Conservation (phyloP, 2,329 filamentous ascomycete species). For the Trichoderma guizhouense region DNA sequence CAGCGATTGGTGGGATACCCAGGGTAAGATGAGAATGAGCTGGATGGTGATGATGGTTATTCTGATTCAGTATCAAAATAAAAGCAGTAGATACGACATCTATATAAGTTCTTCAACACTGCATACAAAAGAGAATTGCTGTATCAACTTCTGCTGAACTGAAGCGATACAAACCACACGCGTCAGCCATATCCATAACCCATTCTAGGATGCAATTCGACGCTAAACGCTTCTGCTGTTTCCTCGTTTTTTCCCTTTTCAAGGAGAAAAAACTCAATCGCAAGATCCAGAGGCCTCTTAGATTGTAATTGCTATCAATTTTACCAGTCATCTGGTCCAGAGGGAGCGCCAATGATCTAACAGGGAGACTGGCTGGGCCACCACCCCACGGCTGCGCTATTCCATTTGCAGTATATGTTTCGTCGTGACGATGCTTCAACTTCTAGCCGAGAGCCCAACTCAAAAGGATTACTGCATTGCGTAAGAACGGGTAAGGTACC, state of each 20-base stretch:
- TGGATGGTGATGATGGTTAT: neutral
- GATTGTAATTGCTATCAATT: neutral
- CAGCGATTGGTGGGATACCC: accelerated
- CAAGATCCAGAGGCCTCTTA: neutral
- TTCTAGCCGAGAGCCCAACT: neutral
- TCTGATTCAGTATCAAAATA: neutral
- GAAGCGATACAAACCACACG: neutral
- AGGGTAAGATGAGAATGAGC: neutral
- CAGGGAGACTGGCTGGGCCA: neutral
- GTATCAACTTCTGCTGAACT: neutral
- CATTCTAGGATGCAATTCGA: neutral
- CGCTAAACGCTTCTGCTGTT: neutral
- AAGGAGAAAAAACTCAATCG: neutral
- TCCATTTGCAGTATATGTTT: neutral
- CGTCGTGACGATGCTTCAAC: neutral
- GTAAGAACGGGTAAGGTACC: neutral
- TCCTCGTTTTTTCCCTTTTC: neutral
- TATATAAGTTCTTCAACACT: neutral
- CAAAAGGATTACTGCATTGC: neutral
- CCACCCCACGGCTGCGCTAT: neutral
- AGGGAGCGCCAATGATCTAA: neutral
- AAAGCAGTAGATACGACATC: neutral
- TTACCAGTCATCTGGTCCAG: neutral
- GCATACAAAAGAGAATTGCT: neutral
- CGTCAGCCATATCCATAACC: neutral